phyloP scores from a whole-genome alignment of 2,329 filamentous ascomycete species.

The Pestalotiopsis sp. region DNA sequence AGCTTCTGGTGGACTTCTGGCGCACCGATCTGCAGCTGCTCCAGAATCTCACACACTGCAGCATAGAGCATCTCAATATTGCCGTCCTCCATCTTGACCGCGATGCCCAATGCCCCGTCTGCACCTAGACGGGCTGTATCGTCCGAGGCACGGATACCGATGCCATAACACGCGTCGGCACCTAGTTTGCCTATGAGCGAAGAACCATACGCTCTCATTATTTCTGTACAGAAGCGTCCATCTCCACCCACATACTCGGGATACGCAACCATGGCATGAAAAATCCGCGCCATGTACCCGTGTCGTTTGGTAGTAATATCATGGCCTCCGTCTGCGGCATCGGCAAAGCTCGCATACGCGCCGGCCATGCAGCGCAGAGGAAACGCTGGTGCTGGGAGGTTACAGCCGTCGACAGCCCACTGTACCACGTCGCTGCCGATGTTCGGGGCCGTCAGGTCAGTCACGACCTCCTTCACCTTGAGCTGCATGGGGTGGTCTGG shows the following conservation, averaged over 20 bases:
- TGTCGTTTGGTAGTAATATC: conserved; percentile 15
- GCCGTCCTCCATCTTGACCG: conserved; percentile 52
- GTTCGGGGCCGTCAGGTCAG: conserved; percentile 35
- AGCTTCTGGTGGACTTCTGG: conserved; percentile 31
- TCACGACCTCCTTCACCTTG: conserved; percentile 37
- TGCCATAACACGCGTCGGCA: conserved; percentile 50
- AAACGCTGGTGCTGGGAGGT: conserved; percentile 47
- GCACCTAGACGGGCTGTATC: conserved; percentile 38
- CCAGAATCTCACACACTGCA: conserved; percentile 44
- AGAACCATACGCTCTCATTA: conserved; percentile 43
- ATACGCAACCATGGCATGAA: conserved; percentile 42
- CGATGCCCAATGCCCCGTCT: conserved; percentile 41
- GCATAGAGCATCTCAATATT: conserved; percentile 45
- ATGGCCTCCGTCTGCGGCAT: conserved; percentile 26
- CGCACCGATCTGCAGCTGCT: conserved; percentile 42
- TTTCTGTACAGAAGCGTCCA: conserved; percentile 46
- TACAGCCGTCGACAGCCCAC: conserved; percentile 51
- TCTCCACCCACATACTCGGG: conserved; percentile 48
- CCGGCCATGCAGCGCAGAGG: conserved; percentile 37
- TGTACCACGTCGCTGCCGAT: conserved; percentile 23
- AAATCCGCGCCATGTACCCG: conserved; percentile 36
- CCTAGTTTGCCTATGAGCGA: conserved; percentile 48
- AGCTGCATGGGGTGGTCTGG: conserved; percentile 39
- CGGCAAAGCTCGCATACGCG: conserved; percentile 40
- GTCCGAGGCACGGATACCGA: conserved; percentile 42